Percentiles rank a stretch among this genome's conserved stretches.
phyloP scores from a whole-genome alignment of 1,284 basidiomycete species.

The Austropuccinia psidii region DNA sequence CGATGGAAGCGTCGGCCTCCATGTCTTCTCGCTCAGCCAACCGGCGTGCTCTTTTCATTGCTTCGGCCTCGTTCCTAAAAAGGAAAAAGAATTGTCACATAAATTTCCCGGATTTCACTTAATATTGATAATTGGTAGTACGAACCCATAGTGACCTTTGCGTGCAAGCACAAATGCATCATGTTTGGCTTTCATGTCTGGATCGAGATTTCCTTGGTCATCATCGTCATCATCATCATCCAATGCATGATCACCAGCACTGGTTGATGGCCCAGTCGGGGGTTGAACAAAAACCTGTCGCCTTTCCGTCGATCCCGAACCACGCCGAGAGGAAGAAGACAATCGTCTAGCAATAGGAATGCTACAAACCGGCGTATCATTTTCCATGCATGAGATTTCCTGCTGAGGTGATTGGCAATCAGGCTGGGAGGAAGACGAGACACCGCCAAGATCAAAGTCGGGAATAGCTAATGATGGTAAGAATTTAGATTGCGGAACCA shows the following conservation, averaged over 20 bases:
- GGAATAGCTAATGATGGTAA: slow-evolving; percentile 18
- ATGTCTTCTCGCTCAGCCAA: slow-evolving; percentile 30
- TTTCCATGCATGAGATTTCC: neutral
- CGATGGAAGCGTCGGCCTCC: slow-evolving; percentile 11
- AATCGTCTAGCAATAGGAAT: slow-evolving; percentile 6
- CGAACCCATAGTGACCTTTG: slow-evolving; percentile 34
- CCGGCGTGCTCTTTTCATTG: slow-evolving; percentile 27
- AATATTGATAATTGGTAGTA: neutral
- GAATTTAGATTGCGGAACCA: neutral
- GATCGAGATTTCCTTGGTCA: slow-evolving; percentile 7
- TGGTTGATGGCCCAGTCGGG: neutral
- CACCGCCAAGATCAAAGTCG: slow-evolving; percentile 28
- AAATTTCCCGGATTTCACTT: neutral
- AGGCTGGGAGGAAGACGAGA: neutral
- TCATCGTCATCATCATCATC: slow-evolving; percentile 17
- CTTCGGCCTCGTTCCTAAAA: slow-evolving; percentile 26
- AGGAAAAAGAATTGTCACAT: neutral
- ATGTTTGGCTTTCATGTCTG: slow-evolving; percentile 31
- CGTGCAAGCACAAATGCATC: slow-evolving; percentile 27
- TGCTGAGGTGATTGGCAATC: neutral
- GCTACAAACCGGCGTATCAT: neutral
- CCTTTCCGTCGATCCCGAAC: slow-evolving; percentile 20
- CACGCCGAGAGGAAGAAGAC: slow-evolving; percentile 15
- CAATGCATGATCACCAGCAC: slow-evolving; percentile 4
- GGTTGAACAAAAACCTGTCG: slow-evolving; percentile 26